Percentiles rank a stretch among this genome's conserved stretches.
Conservation (phyloP, 306 rosid genomes). For the Acacia melanoxylon region DNA sequence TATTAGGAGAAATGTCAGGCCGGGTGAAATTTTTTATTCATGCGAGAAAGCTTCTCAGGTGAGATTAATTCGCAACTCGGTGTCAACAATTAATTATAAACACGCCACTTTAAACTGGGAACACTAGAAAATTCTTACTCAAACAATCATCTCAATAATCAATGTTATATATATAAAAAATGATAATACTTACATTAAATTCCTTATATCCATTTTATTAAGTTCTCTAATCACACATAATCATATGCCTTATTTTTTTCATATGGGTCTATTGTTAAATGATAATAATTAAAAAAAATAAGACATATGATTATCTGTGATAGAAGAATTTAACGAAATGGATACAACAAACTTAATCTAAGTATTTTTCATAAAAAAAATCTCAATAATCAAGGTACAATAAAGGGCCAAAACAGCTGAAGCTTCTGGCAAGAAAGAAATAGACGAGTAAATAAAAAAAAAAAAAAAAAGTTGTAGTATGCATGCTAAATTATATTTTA, state of each 20-base stretch:
- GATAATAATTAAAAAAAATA: no score
- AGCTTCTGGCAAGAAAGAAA: background rate
- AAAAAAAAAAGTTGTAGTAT: background rate
- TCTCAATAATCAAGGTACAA: background rate
- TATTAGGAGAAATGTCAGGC: background rate
- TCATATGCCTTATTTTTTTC: no score
- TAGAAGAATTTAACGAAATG: rapidly evolving
- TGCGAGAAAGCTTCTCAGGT: background rate
- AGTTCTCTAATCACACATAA: no score
- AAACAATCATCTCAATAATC: background rate
- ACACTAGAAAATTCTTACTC: background rate
- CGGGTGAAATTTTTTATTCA: background rate
- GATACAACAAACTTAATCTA: rapidly evolving
- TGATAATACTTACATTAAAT: no score
- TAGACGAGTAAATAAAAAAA: no score
- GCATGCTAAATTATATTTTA: background rate
- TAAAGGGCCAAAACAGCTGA: background rate
- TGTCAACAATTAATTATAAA: background rate
- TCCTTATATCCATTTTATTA: no score
- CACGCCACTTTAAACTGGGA: background rate
- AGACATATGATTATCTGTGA: rapidly evolving
- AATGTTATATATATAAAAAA: background rate
- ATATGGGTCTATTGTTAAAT: no score
- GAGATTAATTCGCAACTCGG: background rate
- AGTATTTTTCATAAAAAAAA: background rate